These are phyloP conservation scores for Agaricus blazei DNA, from an alignment of 768 basidiomycete genomes.

Conservation along the genomic window DNA sequence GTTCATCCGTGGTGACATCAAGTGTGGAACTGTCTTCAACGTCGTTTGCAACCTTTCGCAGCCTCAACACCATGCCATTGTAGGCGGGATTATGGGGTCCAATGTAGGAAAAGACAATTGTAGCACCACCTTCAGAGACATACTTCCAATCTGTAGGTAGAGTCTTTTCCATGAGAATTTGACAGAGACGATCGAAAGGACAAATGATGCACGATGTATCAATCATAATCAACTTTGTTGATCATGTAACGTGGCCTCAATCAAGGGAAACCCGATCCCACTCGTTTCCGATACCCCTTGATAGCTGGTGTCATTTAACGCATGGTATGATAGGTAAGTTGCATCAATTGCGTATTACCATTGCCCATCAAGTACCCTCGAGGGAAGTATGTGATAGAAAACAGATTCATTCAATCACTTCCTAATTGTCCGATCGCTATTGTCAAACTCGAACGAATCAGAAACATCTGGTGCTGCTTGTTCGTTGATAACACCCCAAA, in stretches of 20 bases:
- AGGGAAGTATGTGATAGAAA: not conserved
- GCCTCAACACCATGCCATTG: conserved; percentile 64
- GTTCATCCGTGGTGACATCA: conserved; percentile 17
- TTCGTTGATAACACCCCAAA: conserved; percentile 90
- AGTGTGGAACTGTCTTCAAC: not conserved
- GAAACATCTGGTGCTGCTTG: conserved; percentile 38
- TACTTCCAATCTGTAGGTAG: conserved; percentile 68
- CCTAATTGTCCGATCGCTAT: conserved; percentile 23
- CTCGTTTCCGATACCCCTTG: no score
- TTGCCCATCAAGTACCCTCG: no score
- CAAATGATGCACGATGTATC: not conserved
- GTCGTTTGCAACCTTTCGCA: conserved; percentile 51
- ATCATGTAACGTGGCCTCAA: not conserved
- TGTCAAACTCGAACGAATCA: conserved; percentile 16
- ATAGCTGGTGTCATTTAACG: no score
- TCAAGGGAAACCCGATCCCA: no score
- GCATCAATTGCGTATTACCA: no score
- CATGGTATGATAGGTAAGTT: no score
- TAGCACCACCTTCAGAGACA: conserved; percentile 88
- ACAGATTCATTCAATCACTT: conserved; percentile 10
- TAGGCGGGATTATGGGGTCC: conserved; percentile 51
- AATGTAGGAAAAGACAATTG: conserved; percentile 80
- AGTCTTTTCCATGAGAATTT: conserved; percentile 29
- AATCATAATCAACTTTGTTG: not conserved
- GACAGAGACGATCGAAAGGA: not conserved